These are phyloP conservation scores for Saxophila tyrrhenica DNA, from an alignment of 495 filamentous ascomycete species.

Conservation along the genomic window DNA sequence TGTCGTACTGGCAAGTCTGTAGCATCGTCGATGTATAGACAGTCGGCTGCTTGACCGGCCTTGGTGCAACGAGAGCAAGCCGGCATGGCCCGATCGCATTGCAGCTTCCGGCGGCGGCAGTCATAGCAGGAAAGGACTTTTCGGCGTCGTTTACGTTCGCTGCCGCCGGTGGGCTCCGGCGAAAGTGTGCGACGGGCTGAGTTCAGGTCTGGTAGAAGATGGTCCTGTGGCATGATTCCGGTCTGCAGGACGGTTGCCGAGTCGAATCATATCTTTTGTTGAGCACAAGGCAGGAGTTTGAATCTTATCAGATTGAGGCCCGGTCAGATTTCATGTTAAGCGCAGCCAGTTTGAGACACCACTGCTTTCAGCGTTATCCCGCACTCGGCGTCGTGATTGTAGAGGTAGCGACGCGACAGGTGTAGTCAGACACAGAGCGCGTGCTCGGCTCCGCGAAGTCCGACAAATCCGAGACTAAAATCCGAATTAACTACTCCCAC, in stretches of 20 bases:
- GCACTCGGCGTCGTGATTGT: no score
- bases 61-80: slow-evolving; percentile 19
- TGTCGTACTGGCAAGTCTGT: neutral
- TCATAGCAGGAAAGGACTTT: slow-evolving; percentile 22
- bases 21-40: slow-evolving; percentile 15
- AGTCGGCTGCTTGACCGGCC: slow-evolving; percentile 13
- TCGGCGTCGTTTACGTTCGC: slow-evolving; percentile 19
- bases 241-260: no score
- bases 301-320: no score
- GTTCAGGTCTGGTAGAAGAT: neutral
- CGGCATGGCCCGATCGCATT: slow-evolving; percentile 21
- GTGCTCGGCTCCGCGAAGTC: no score
- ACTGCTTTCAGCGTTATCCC: no score
- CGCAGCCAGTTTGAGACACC: no score
- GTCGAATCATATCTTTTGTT: no score
- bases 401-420: no score
- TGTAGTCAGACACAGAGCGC: no score
- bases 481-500: no score
- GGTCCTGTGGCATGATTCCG: neutral
- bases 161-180: slow-evolving; percentile 4
- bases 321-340: no score
- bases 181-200: neutral
- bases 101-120: slow-evolving; percentile 19
- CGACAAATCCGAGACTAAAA: no score
- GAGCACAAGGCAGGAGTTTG: neutral